Evolutionary conservation across 306 rosid genomes (phyloP), one percentile per base, ranked within the genome.

Genomic region (Pachyrhizus erosus): DNA sequence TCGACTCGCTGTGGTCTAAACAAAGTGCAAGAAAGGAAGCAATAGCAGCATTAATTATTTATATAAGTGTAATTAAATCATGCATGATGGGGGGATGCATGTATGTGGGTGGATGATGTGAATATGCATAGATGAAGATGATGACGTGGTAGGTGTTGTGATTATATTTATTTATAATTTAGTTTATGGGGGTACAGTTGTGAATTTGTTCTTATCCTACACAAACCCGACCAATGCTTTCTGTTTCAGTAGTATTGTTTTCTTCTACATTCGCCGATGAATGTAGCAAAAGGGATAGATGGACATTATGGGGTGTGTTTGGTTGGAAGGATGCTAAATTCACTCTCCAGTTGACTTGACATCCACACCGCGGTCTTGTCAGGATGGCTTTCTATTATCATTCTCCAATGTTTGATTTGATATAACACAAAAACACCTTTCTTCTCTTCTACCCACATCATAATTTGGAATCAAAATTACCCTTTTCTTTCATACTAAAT

Each of bases 181-280:
- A 0, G 0, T 3, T 4, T 40, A 40, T 42, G 29, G 1, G 24
- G 40, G 51, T 71, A 55, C 72, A 71, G 43, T 70, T 78, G 52
- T 77, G 71, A 82, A 34, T 74, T 84, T 90, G 89, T 86, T 86
- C 73, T 76, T 78, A 86, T 80, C 87, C 67, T 11, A 6, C 43
- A 37, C 21, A 71, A 72, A 54, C 80, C 81, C 60, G 60, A 57
- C 82, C 88, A 89, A 87, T 87, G 81, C 87, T 84, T 78, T 84
- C 81, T 40, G 87, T 66, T 79, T 64, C 68, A 84, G 87, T 7
- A 73, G 0, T 17, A 0, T 76, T 83, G 91, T 86, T 82, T 64
- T 90, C 78, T 81, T 83, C 60, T 80, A 54, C 60, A n/a, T 39
- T 12, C 23, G 33, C 18, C 15, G 69, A 52, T 65, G 84, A 73